Percentiles rank a stretch among this genome's conserved stretches.
Evolutionary conservation across 2,329 filamentous ascomycete species (phyloP).

Genomic region (Pseudogymnoascus destructans): DNA sequence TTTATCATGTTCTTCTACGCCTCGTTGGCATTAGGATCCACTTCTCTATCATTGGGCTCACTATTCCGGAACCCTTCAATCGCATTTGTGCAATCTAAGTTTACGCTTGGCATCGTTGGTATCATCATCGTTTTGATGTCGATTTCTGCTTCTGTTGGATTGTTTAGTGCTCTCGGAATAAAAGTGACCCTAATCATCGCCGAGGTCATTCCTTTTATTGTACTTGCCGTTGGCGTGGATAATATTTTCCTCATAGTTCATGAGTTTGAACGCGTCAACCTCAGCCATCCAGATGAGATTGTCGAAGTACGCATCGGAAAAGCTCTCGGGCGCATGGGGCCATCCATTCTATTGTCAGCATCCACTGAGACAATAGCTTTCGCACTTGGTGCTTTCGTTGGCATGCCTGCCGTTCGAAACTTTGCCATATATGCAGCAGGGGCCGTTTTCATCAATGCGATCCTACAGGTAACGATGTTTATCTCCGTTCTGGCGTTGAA

Average conservation of each 20-base stretch:
- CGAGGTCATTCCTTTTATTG: conserved; percentile 95
- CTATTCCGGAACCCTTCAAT: conserved; percentile 71
- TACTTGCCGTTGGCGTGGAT: conserved; percentile 91
- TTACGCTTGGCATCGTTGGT: conserved; percentile 84
- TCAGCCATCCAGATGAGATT: conserved; percentile 77
- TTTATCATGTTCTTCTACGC: conserved; percentile 98
- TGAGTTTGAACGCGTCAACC: conserved; percentile 90
- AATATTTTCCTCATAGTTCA: conserved; percentile 99
- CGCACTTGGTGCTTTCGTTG: conserved; percentile 80
- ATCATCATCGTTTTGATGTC: conserved; percentile 97
- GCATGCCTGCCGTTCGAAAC: conserved; percentile 95
- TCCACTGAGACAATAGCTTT: conserved; percentile 90
- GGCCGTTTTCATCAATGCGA: conserved; percentile 89
- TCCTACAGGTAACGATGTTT: conserved; percentile 97
- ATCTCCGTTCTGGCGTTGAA: conserved; percentile 84
- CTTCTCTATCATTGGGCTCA: conserved; percentile 63
- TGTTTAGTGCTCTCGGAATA: conserved; percentile 84
- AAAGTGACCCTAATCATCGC: conserved; percentile 97
- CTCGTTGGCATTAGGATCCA: conserved; percentile 81
- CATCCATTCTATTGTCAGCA: conserved; percentile 91
- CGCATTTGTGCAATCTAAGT: conserved; percentile 88
- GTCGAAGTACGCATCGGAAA: conserved; percentile 77
- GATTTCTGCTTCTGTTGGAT: conserved; percentile 83
- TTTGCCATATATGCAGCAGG: conserved; percentile 95
- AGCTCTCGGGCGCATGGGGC: conserved; percentile 89